Evolutionary conservation across 306 rosid genomes (phyloP), one percentile per base, ranked within the genome.

Genomic region (Arachis hypogaea): DNA sequence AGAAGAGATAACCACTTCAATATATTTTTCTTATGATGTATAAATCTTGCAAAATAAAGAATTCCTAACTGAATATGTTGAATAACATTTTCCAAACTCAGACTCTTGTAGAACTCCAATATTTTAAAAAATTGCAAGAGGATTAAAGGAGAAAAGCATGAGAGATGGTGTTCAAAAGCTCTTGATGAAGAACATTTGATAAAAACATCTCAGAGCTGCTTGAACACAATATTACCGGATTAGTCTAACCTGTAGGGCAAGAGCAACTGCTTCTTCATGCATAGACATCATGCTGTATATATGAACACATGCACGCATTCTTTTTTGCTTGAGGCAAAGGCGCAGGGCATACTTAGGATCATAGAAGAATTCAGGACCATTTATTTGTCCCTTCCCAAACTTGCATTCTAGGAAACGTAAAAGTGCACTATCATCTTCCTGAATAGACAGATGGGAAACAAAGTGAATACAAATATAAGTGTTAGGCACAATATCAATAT

Each of bases 181-280:
- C 12, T 72, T 50, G 56, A 50, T 52, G 58, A 52, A 52, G 58
- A 52, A 52, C 4, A n/a, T n/a, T 52, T 56, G 57, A 63, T 68
- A 58, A 10, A 10, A 63, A 73, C 45, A 75, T 70, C 38, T 51
- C 11, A 14, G 22, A 51, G 61, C 42, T 22, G 43, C 10, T 45
- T 11, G 61, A 44, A 36, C 43, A 60, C 65, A 51, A 51, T 52
- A 81, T 50, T 82, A 83, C 57, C 75, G 71, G 56, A 77, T 59
- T 67, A 81, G 36, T 66, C 29, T 72, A 69, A 91, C 98, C 96
- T 89, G 97, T 51, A 94, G 87, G 75, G 97, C 96, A 82, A 94
- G 97, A 59, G 99, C 99, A 85, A 94, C 99, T 62, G 96, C 96
- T 87, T 94, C 99, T 84, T 94, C 99, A 79, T 94, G 97, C 99